Base-by-base conservation (phyloP, 192 early-diverging fungal species). In the Dissophora globulifera region DNA sequence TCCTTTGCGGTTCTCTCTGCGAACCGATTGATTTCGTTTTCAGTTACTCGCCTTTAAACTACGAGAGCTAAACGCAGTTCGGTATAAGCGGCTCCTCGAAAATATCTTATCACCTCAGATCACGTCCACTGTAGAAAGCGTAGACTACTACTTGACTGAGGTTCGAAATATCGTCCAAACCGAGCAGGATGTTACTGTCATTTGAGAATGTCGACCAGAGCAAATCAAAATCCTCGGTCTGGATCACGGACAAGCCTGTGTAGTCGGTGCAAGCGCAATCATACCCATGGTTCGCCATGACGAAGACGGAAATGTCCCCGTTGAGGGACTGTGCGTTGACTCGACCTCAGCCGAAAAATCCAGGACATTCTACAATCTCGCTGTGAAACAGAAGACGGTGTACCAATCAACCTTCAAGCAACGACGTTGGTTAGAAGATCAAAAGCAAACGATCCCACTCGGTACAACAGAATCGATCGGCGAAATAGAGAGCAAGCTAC, bases 41-140 rank as follows among this genome's bases (percentile, higher is more conserved):
- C 49, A 69, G 11, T 19, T 69, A 11, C 53, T 53, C 9, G 55
- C 56, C 2, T 69, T 59, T 40, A 52, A 69, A 30, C 22, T 59
- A 12, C 45, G 59, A 7, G 50, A 52, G 41, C 48, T 63, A 17
- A 33, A 63, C 11, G 51, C 38, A 22, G 41, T 43, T n/a, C 12
- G 41, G 26, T 53, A 53, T 50, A 63, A 25, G 40, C 5, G 38
- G n/a, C 26, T 45, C 2, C 50, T 50, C 6, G 40, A 27, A 0
- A 33, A 63, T 17, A n/a, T 25, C 6, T 52, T 45, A 15, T 50
- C 62, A 12, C 33, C 25, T 43, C 49, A 35, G 4, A 13, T 43
- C 16, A 43, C 26, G 1, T 30, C 62, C 23, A 63, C 50, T 19
- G 26, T 40, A 40, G 49, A 23, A 2, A 33, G 49, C 0, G 29